Percentiles rank a stretch among this genome's conserved stretches.
phyloP scores from a whole-genome alignment of 176 grass and related monocot species.

The Avena atlantica region DNA sequence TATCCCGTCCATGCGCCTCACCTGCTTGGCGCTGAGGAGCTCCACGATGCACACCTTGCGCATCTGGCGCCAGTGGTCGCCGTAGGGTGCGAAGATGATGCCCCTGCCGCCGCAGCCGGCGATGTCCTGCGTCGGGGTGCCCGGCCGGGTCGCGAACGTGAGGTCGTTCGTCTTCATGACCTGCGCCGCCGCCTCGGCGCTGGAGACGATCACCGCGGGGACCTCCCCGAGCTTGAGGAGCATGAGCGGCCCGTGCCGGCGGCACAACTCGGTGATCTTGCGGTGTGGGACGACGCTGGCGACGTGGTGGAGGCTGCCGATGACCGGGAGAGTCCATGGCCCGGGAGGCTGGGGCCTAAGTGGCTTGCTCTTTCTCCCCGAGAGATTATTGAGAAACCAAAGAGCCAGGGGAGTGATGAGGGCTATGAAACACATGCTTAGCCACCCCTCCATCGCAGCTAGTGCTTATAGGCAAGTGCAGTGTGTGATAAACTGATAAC shows the following conservation, averaged over 20 bases:
- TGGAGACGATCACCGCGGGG: background rate
- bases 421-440: background rate
- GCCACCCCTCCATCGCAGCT: background rate
- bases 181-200: too few relatives aligned
- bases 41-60: too few relatives aligned
- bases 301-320: slow-evolving; percentile 34
- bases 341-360: background rate
- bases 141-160: too few relatives aligned
- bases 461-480: too few relatives aligned
- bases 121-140: too few relatives aligned
- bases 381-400: background rate
- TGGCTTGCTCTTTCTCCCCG: background rate
- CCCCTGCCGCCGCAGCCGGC: too few relatives aligned
- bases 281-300: background rate
- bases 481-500: too few relatives aligned
- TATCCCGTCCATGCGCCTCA: too few relatives aligned
- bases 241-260: slow-evolving; percentile 24
- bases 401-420: background rate
- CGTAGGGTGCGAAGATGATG: too few relatives aligned
- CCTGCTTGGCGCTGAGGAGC: too few relatives aligned
- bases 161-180: too few relatives aligned
- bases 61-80: too few relatives aligned
- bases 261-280: background rate
- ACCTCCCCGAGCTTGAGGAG: slow-evolving; percentile 29
- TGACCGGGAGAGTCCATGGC: slow-evolving; percentile 33